A percentile compares a stretch with the other conserved stretches of the same genome.
These are phyloP conservation scores for Cajanus cajan DNA, from an alignment of 306 rosid species.

Conservation along the genomic window DNA sequence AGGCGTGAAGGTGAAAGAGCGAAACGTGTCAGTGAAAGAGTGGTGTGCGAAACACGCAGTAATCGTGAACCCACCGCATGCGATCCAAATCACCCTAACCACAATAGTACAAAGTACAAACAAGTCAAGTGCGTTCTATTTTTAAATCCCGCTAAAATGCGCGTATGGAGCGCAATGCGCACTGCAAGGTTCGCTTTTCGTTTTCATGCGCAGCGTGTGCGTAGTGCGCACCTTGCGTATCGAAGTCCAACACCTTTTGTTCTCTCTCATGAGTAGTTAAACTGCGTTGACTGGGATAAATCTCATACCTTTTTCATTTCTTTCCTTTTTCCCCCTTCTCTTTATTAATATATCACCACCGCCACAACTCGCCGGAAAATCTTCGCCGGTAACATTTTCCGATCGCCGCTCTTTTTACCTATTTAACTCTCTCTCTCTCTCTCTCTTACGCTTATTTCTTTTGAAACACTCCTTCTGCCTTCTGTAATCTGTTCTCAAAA, in stretches of 20 bases:
- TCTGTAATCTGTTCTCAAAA: neutral
- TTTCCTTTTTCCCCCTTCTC: neutral
- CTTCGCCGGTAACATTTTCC: constrained; percentile 1
- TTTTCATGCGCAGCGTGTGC: constrained; percentile 19
- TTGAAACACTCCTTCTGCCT: too few relatives aligned
- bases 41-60: neutral
- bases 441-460: too few relatives aligned
- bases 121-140: constrained; percentile 15
- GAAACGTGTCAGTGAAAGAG: neutral
- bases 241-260: constrained; percentile 41
- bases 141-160: constrained; percentile 37
- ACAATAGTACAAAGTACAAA: neutral
- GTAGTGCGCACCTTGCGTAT: constrained; percentile 65
- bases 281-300: constrained; percentile 64
- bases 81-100: neutral
- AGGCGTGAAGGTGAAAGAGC: neutral
- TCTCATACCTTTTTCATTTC: neutral
- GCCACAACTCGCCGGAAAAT: constrained; percentile 21
- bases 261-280: constrained; percentile 37
- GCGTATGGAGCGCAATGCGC: constrained; percentile 28
- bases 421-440: neutral
- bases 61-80: neutral
- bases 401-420: neutral
- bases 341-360: neutral
- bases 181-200: neutral